These are phyloP conservation scores for Macrocystidia cucumis DNA, from an alignment of 1,284 basidiomycete genomes.

Conservation along the genomic window DNA sequence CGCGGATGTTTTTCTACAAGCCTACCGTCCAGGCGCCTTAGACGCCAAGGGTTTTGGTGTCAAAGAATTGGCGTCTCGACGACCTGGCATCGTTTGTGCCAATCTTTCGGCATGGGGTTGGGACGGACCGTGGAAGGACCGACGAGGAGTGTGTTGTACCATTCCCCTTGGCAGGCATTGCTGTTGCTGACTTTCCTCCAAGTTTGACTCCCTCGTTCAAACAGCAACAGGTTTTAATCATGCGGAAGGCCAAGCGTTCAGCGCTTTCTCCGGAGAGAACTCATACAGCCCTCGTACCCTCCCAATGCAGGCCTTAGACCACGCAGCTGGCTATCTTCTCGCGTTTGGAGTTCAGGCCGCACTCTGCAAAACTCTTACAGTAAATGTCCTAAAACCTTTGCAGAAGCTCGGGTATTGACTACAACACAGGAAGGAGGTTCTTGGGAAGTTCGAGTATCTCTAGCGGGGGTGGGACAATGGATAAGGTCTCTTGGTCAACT, in stretches of 20 bases:
- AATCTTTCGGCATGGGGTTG: slow-evolving; percentile 54
- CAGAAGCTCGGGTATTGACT: background rate
- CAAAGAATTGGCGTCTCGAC: slow-evolving; percentile 27
- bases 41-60: slow-evolving; percentile 42
- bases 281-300: slow-evolving; percentile 33
- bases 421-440: slow-evolving; percentile 48
- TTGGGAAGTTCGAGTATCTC: slow-evolving; percentile 53
- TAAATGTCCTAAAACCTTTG: slow-evolving; percentile 17
- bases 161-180: background rate
- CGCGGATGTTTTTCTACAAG: slow-evolving; percentile 60
- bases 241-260: slow-evolving; percentile 45
- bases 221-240: slow-evolving; percentile 57
- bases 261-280: slow-evolving; percentile 17
- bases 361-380: slow-evolving; percentile 43
- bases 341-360: slow-evolving; percentile 54
- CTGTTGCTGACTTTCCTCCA: background rate
- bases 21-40: slow-evolving; percentile 53
- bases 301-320: slow-evolving; percentile 59
- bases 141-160: slow-evolving; percentile 37
- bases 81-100: slow-evolving; percentile 51
- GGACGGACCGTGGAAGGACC: slow-evolving; percentile 51
- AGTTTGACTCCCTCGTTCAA: slow-evolving; percentile 68
- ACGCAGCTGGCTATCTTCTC: slow-evolving; percentile 53
- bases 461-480: slow-evolving; percentile 49
- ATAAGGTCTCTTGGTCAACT: slow-evolving; percentile 47